Conservation (phyloP, 169 alveolate species). For the Cryptosporidium xiaoi region DNA sequence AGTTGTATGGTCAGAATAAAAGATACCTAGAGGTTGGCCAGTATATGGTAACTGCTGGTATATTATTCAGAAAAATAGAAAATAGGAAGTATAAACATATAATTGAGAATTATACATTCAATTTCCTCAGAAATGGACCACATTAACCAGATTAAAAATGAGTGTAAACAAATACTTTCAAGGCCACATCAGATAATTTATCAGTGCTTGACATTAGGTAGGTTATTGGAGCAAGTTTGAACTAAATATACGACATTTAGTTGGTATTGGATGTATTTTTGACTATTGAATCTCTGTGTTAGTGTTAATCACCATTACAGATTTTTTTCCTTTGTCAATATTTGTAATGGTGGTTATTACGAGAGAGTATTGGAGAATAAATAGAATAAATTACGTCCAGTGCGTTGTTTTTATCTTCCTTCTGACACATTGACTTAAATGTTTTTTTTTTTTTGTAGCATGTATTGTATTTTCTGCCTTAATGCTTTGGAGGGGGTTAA, state of each 20-base stretch:
- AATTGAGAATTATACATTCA: background rate
- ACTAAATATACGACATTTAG: background rate
- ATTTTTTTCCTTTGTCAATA: too few relatives aligned
- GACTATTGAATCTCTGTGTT: background rate
- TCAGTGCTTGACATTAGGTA: conserved; percentile 53
- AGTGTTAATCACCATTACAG: too few relatives aligned
- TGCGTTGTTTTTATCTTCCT: background rate
- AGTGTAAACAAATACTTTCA: conserved; percentile 53
- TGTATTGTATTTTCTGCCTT: conserved; percentile 85
- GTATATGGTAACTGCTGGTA: background rate
- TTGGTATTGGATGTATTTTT: background rate
- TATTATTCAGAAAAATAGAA: conserved; percentile 4
- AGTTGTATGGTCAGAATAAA: too few relatives aligned
- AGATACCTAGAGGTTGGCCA: background rate
- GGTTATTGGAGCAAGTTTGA: background rate
- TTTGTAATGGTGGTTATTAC: too few relatives aligned
- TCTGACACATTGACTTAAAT: background rate
- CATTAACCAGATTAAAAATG: conserved; percentile 46
- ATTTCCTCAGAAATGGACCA: conserved; percentile 17
- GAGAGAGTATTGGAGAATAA: background rate
- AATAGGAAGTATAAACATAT: background rate
- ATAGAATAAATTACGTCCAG: background rate
- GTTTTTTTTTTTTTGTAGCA: conserved; percentile 9
- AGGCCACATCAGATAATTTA: conserved; percentile 61
- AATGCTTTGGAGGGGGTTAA: conserved; percentile 93